Evolutionary conservation across 352 stramenopile species (phyloP).

Genomic region (Globisporangium paroecandrum): DNA sequence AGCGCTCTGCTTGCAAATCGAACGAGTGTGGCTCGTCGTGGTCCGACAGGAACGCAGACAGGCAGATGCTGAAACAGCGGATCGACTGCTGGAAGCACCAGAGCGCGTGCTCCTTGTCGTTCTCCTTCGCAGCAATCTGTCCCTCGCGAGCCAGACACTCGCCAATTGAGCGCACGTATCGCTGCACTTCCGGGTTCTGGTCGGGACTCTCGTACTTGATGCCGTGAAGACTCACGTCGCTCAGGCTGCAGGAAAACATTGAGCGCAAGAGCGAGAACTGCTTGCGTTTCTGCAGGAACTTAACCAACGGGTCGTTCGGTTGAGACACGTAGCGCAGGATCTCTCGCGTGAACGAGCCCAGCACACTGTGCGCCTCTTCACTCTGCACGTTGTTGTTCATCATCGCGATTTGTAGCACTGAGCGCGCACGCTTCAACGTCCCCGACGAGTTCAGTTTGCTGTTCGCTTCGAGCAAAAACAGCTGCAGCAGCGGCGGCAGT

Average conservation of each 20-base stretch:
- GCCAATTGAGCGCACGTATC: conserved; percentile 58
- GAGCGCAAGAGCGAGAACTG: conserved; percentile 63
- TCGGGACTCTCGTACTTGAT: conserved; percentile 30
- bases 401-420: conserved; percentile 34
- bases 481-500: conserved; percentile 55
- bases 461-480: conserved; percentile 63
- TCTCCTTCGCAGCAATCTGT: conserved; percentile 31
- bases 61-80: conserved; percentile 67
- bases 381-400: conserved; percentile 39
- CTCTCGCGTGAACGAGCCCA: conserved; percentile 53
- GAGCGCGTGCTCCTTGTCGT: conserved; percentile 36
- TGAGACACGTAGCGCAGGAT: conserved; percentile 55
- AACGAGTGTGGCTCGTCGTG: conserved; percentile 23
- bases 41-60: conserved; percentile 55
- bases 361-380: conserved; percentile 51
- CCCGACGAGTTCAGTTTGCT: conserved; percentile 40
- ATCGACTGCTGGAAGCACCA: conserved; percentile 74
- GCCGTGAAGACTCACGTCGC: conserved; percentile 49
- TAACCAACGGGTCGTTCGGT: conserved; percentile 49
- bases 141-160: conserved; percentile 67
- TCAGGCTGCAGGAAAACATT: conserved; percentile 64
- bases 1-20: conserved; percentile 40
- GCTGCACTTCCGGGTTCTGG: conserved; percentile 30
- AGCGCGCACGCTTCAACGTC: conserved; percentile 51
- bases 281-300: conserved; percentile 63